Evolutionary conservation across 352 stramenopile genomes (phyloP), one percentile per base, ranked within the genome.

Genomic region (Globisporangium nodosum): DNA sequence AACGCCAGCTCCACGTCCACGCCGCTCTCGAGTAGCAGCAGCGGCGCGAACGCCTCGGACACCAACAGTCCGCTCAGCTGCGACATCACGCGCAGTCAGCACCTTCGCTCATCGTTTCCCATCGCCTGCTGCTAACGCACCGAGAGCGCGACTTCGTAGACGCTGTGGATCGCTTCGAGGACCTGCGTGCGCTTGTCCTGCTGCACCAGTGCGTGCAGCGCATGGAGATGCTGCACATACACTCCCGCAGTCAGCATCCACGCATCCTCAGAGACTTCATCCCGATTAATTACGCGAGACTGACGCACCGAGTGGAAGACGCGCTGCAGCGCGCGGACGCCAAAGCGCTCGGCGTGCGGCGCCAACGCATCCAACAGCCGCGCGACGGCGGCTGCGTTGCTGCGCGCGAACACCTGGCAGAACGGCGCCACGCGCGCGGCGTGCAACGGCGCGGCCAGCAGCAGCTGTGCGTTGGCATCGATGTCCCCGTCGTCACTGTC

Each of bases 391-490:
- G 58, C 52, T 0, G 45, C 56, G 40, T 81, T 85, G 49, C 66
- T 75, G 24, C 61, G 65, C 18, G 68, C 65, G 52, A 71, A 83
- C 6, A 91, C 46, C 55, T 87, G 75, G 59, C 81, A 89, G 57
- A 89, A 87, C 8, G 79, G 75, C 2, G 61, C 64, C 20, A 92
- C n/a, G 18, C 78, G 60, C 51, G 78, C 73, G 30, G 84, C 59
- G 40, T 88, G 79, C n/a, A 90, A 57, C 42, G 73, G 60, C 21
- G 71, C 56, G 13, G 56, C 35, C 9, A 71, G 20, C 27, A 82
- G 66, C 31, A 43, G 12, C 37, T 43, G 37, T 18, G 37, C 37
- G 12, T 5, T 18, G 11, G 4, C 1, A 12, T 43, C 12, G 3
- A 18, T 4, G 0, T 49, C 21, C n/a, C 40, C 16, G 3, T 2